These are phyloP conservation scores for Fusarium phyllophilum DNA, from an alignment of 2,329 filamentous ascomycete species.

Conservation along the genomic window DNA sequence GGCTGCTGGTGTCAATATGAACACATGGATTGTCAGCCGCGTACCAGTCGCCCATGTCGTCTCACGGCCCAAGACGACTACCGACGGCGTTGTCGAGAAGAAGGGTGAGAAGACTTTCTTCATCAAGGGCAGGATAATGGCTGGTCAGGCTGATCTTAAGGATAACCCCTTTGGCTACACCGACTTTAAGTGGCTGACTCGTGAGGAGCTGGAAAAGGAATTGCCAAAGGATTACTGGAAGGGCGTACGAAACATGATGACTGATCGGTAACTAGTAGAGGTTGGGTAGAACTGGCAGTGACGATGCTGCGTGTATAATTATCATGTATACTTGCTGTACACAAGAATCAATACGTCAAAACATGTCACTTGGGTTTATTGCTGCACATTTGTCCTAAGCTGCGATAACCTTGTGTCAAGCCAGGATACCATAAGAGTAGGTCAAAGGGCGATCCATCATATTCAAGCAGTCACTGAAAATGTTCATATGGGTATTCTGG, in stretches of 20 bases:
- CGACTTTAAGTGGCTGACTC: constrained; percentile 93
- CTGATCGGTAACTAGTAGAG: constrained; percentile 68
- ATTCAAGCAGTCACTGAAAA: neutral
- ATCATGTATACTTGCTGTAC: constrained; percentile 46
- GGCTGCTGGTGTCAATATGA: constrained; percentile 92
- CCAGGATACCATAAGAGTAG: neutral
- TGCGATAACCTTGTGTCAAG: neutral
- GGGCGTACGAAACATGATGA: constrained; percentile 84
- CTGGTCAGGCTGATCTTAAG: constrained; percentile 86
- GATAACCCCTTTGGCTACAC: constrained; percentile 76
- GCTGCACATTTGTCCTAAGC: neutral
- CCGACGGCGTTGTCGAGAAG: constrained; percentile 54
- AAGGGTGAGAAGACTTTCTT: constrained; percentile 90
- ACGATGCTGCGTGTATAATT: constrained; percentile 44
- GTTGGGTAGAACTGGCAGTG: constrained; percentile 19
- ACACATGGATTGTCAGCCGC: constrained; percentile 96
- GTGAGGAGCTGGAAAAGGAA: constrained; percentile 81
- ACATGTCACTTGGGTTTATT: neutral
- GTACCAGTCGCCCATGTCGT: constrained; percentile 86
- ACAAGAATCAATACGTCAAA: constrained; percentile 33
- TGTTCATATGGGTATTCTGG: constrained; percentile 14
- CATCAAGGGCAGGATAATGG: constrained; percentile 96
- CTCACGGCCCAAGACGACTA: constrained; percentile 59
- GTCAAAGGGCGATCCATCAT: neutral
- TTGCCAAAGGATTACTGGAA: constrained; percentile 77